These are phyloP conservation scores for Malbranchea cinnamomea DNA, from an alignment of 2,329 filamentous ascomycete species.

Conservation along the genomic window DNA sequence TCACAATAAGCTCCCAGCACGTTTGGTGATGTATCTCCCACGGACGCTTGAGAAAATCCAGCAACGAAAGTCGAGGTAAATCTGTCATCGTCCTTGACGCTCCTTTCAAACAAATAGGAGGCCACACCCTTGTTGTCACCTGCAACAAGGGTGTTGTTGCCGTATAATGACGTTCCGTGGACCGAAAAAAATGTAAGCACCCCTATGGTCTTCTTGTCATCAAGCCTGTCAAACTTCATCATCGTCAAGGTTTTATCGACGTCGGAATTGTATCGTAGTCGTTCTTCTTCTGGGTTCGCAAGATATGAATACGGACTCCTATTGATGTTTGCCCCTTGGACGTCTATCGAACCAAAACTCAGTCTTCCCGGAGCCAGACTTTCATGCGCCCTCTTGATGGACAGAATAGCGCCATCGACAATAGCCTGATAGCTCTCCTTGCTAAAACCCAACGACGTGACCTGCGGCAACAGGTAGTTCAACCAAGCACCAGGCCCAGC, in stretches of 20 bases:
- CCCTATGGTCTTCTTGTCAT: slow-evolving; percentile 62
- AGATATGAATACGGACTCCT: slow-evolving; percentile 79
- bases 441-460: slow-evolving; percentile 75
- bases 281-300: slow-evolving; percentile 65
- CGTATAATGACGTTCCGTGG: slow-evolving; percentile 79
- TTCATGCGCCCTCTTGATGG: slow-evolving; percentile 68
- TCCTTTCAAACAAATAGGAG: slow-evolving; percentile 67
- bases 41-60: slow-evolving; percentile 81
- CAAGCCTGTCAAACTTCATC: slow-evolving; percentile 59
- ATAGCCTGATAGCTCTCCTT: slow-evolving; percentile 79
- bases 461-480: slow-evolving; percentile 85
- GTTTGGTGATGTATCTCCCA: slow-evolving; percentile 84
- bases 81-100: slow-evolving; percentile 37
- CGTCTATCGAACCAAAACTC: slow-evolving; percentile 51
- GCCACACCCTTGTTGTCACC: slow-evolving; percentile 97
- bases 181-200: slow-evolving; percentile 83
- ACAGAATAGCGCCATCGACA: slow-evolving; percentile 68
- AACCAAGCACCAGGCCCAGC: slow-evolving; percentile 84
- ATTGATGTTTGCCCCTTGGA: slow-evolving; percentile 71
- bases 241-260: slow-evolving; percentile 69
- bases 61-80: slow-evolving; percentile 62
- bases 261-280: slow-evolving; percentile 48
- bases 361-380: slow-evolving; percentile 55
- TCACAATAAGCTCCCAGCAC: slow-evolving; percentile 80
- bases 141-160: slow-evolving; percentile 79